Evolutionary conservation across 2,329 filamentous ascomycete genomes (phyloP), one percentile per base, ranked within the genome.

Genomic region (Fusarium humuli): DNA sequence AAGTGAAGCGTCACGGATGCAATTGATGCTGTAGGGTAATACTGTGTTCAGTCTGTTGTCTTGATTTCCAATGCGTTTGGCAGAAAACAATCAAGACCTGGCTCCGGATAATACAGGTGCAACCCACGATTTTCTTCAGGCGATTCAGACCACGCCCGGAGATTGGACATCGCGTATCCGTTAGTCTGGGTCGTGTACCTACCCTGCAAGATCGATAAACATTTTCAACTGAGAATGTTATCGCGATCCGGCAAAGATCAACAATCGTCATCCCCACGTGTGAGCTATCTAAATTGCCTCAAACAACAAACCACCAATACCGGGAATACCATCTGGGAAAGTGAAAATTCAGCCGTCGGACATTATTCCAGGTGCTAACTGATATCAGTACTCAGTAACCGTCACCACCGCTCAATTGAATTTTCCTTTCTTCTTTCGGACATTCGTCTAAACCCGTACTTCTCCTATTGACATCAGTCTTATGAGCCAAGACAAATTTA

Each of bases 121-220:
- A n/a, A n/a, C n/a, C n/a, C n/a, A n/a, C n/a, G n/a, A n/a, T n/a
- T 22, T 22, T 22, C 22, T 22, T 22, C 22, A 22, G 22, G 22
- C 22, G 22, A 22, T 22, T 22, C 3, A 22, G 22, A 22, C 22
- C 22, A 22, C 22, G n/a, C 4, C 22, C 22, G 22, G 22, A 22
- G 22, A 22, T 25, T 34, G 14, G 32, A 18, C 0, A 5, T 9
- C 14, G 14, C 32, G 32, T 18, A 34, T 1, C 7, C 4, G 14
- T 0, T 18, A 6, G 1, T 0, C 9, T n/a, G 34, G 2, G 16
- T 18, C 9, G 8, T 5, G 8, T 4, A 11, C 0, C 3, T 37
- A n/a, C 34, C 34, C 9, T 37, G 34, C 5, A 37, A 37, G 34
- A n/a, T n/a, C 34, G 34, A n/a, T n/a, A 37, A 37, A 37, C 16